Percentiles rank a stretch among this genome's conserved stretches.
These are phyloP conservation scores for Rosa hybrid DNA, from an alignment of 331 rosid species.

Conservation along the genomic window DNA sequence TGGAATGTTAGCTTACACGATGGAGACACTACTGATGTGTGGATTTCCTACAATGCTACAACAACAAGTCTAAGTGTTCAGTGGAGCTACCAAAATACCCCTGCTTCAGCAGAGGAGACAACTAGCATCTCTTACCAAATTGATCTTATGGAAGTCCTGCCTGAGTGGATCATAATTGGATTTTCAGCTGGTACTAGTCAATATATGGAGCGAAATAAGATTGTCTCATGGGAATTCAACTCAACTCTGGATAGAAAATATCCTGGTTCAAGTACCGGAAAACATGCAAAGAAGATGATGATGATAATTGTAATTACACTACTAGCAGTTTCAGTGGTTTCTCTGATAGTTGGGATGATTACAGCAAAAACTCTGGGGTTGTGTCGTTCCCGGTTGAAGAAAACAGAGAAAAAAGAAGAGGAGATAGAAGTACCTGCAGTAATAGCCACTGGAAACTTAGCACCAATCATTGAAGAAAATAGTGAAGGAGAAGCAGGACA, in stretches of 20 bases:
- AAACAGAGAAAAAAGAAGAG: too few species aligned
- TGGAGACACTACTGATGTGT: slow-evolving; percentile 4
- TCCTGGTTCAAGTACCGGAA: not conserved
- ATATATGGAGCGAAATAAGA: not conserved
- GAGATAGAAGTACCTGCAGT: too few species aligned
- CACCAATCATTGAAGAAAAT: too few species aligned
- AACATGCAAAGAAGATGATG: not conserved
- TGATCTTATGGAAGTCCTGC: slow-evolving; percentile 14
- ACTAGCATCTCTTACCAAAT: not conserved
- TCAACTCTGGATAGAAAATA: not conserved
- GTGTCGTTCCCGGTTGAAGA: too few species aligned
- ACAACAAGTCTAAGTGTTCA: slow-evolving; percentile 12
- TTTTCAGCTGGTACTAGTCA: slow-evolving; percentile 9
- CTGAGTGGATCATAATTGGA: slow-evolving; percentile 10
- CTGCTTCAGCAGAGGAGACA: not conserved
- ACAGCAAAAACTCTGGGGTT: too few species aligned
- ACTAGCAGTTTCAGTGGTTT: too few species aligned
- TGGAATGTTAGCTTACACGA: slow-evolving; percentile 23
- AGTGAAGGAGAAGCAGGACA: too few species aligned
- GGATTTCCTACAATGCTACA: slow-evolving; percentile 20
- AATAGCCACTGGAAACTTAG: too few species aligned
- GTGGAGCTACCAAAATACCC: slow-evolving; percentile 9
- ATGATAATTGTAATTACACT: not conserved
- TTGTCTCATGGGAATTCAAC: not conserved
- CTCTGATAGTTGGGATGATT: too few species aligned